Conservation (phyloP, 1,284 basidiomycete genomes). For the Salmacisia buchloeana region DNA sequence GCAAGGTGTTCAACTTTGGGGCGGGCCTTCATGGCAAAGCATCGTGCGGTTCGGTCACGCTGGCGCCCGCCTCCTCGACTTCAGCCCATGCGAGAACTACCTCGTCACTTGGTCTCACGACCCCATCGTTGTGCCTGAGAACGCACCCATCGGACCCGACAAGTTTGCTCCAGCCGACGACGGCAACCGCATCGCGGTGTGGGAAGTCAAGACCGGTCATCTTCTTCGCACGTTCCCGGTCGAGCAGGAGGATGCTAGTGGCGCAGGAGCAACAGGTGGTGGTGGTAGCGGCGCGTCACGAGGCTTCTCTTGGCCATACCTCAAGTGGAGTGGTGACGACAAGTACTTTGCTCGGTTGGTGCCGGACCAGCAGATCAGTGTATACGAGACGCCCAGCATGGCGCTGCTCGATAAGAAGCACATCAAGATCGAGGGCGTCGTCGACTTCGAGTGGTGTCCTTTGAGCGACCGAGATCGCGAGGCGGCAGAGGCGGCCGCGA, state of each 20-base stretch:
- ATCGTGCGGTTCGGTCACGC: conserved; percentile 91
- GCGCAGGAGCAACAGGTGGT: conserved; percentile 12
- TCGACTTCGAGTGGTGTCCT: conserved; percentile 99
- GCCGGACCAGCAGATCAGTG: conserved; percentile 85
- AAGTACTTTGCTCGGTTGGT: conserved; percentile 85
- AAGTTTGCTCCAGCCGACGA: conserved; percentile 91
- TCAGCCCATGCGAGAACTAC: conserved; percentile 95
- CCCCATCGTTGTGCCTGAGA: conserved; percentile 79
- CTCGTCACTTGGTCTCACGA: conserved; percentile 97
- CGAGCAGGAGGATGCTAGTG: conserved; percentile 47
- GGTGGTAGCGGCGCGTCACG: conserved; percentile 57
- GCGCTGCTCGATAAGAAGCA: conserved; percentile 93
- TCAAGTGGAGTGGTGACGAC: conserved; percentile 98
- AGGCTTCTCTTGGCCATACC: conserved; percentile 75
- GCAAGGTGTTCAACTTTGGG: conserved; percentile 94
- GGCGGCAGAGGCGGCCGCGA: conserved; percentile 52
- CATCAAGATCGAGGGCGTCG: conserved; percentile 93
- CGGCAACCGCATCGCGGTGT: conserved; percentile 93
- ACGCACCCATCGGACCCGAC: conserved; percentile 57
- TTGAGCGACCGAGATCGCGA: conserved; percentile 72
- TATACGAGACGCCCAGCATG: conserved; percentile 94
- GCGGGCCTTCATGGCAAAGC: conserved; percentile 78
- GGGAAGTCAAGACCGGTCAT: conserved; percentile 91
- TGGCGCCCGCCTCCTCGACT: conserved; percentile 90
- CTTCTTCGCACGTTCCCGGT: conserved; percentile 86